Conservation (phyloP, 2,329 filamentous ascomycete species). For the Aspergillus sergii region DNA sequence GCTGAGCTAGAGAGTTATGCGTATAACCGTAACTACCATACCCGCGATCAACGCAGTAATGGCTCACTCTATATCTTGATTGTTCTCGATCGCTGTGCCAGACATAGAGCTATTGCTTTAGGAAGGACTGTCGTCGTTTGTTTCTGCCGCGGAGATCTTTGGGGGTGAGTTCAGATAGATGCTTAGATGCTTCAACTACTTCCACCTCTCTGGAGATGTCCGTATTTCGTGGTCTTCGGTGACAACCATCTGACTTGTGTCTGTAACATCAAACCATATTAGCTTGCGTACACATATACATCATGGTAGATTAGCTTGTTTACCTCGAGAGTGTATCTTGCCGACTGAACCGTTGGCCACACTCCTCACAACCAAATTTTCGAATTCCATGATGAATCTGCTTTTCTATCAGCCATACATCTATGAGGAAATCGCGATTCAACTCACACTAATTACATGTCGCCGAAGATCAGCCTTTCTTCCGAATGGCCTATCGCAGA, state of each 20-base stretch:
- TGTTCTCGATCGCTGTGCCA: background rate
- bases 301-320: slow-evolving; percentile 24
- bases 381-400: slow-evolving; percentile 74
- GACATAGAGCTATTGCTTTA: background rate
- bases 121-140: background rate
- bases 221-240: slow-evolving; percentile 8
- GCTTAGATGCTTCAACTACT: background rate
- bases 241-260: slow-evolving; percentile 22
- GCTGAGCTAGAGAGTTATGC: background rate
- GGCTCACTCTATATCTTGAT: background rate
- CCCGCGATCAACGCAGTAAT: slow-evolving; percentile 13
- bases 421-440: background rate
- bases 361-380: slow-evolving; percentile 71
- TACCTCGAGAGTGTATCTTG: slow-evolving; percentile 83
- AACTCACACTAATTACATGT: slow-evolving; percentile 56
- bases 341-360: slow-evolving; percentile 71
- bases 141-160: background rate
- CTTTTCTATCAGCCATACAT: slow-evolving; percentile 50
- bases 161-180: background rate
- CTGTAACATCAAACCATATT: slow-evolving; percentile 9
- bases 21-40: background rate
- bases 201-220: background rate
- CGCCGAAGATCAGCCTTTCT: slow-evolving; percentile 75
- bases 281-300: background rate
- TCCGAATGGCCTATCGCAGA: slow-evolving; percentile 76